Percentiles rank a stretch among this genome's conserved stretches.
phyloP scores from a whole-genome alignment of 2,329 filamentous ascomycete species.

The Pseudogymnoascus sp. region DNA sequence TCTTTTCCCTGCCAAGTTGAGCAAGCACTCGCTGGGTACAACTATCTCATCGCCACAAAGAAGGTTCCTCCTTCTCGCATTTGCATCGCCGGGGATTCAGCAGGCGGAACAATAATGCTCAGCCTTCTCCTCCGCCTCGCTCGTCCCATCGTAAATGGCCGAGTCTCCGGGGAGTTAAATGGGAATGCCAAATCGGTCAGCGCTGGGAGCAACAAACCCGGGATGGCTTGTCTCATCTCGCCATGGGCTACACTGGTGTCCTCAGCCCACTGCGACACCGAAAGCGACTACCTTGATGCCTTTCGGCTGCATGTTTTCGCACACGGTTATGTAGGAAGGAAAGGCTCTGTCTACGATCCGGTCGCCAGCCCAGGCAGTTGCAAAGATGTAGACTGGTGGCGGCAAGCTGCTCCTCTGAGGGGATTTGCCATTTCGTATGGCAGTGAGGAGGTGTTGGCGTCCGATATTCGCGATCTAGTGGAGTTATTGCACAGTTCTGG shows the following conservation, averaged over 20 bases:
- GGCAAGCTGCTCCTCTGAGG: conserved; percentile 54
- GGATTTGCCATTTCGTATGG: conserved; percentile 70
- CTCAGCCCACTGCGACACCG: conserved; percentile 58
- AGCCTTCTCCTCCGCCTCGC: conserved; percentile 65
- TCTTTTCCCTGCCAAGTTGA: conserved; percentile 68
- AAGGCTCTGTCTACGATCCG: conserved; percentile 45
- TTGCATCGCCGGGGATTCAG: conserved; percentile 72
- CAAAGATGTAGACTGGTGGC: conserved; percentile 60
- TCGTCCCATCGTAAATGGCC: not conserved
- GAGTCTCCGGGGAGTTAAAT: conserved; percentile 17
- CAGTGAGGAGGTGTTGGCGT: conserved; percentile 69
- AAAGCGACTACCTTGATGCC: conserved; percentile 69
- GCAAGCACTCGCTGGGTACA: conserved; percentile 64
- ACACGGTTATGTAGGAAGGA: conserved; percentile 56
- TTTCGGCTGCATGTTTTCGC: conserved; percentile 64
- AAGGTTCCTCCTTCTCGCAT: conserved; percentile 53
- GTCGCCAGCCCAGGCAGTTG: conserved; percentile 67
- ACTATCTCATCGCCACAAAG: conserved; percentile 57
- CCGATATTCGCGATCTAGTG: conserved; percentile 60
- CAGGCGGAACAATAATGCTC: conserved; percentile 67
- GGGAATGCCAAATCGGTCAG: conserved; percentile 18
- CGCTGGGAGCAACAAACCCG: conserved; percentile 34
- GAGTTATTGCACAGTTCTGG: conserved; percentile 47
- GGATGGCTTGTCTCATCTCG: conserved; percentile 66
- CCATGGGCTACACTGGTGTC: conserved; percentile 75